Evolutionary conservation across 1,139 yeast species (phyloP).

Genomic region (Pichia norvegensis): DNA sequence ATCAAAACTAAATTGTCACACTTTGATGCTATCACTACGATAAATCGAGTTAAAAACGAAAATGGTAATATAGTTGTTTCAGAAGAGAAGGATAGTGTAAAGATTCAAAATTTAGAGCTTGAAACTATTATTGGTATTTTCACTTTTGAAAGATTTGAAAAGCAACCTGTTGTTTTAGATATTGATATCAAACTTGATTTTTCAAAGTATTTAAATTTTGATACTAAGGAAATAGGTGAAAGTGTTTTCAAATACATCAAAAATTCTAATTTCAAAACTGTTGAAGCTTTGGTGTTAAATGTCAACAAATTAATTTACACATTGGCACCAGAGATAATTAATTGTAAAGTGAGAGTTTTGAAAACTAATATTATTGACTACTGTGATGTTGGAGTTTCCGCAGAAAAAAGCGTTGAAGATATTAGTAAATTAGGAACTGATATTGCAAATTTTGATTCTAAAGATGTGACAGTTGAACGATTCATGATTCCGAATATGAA

Average conservation of each 20-base stretch:
- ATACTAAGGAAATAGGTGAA: conserved; percentile 4
- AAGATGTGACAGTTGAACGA: conserved; percentile 15
- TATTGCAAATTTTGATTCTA: conserved; percentile 14
- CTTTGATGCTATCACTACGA: conserved; percentile 1
- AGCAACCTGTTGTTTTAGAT: conserved; percentile 60
- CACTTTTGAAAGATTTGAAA: conserved; percentile 75
- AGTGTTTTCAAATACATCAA: conserved; percentile 46
- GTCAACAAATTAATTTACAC: conserved; percentile 53
- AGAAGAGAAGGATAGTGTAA: background rate
- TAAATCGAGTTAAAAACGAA: conserved; percentile 7
- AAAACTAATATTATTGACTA: conserved; percentile 85
- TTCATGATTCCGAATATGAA: conserved; percentile 35
- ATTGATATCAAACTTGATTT: conserved; percentile 38
- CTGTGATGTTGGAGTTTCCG: conserved; percentile 83
- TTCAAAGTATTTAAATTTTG: conserved; percentile 10
- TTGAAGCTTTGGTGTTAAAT: conserved; percentile 78
- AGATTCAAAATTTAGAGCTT: conserved; percentile 7
- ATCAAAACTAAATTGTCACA: conserved; percentile 5
- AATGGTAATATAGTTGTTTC: conserved; percentile 12
- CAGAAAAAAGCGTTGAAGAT: conserved; percentile 40
- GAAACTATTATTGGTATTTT: conserved; percentile 80
- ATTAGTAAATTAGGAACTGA: conserved; percentile 28
- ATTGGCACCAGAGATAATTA: conserved; percentile 23
- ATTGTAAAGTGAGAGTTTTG: conserved; percentile 53
- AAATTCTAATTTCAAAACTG: conserved; percentile 73